phyloP scores from a whole-genome alignment of 495 filamentous ascomycete species.

The Pyrenula massariospora region DNA sequence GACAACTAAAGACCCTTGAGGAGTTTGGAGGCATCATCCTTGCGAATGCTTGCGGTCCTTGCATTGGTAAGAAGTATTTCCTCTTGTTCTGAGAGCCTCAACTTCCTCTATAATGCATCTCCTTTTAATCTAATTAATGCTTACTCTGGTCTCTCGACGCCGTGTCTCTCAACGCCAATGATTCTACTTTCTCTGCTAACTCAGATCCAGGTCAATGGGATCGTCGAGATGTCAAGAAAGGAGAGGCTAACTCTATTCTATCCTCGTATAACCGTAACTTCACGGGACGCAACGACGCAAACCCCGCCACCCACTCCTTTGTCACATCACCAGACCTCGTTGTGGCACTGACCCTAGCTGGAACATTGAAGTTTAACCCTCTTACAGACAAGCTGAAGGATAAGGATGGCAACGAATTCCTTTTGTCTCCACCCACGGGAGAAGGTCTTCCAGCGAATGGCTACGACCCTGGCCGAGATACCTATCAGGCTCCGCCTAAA shows the following conservation, averaged over 20 bases:
- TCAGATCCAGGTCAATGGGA: constrained; percentile 77
- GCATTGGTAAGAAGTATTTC: constrained; percentile 30
- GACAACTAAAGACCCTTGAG: constrained; percentile 91
- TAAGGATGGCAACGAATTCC: constrained; percentile 95
- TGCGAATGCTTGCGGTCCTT: constrained; percentile 88
- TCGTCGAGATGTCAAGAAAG: constrained; percentile 89
- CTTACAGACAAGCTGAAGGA: constrained; percentile 88
- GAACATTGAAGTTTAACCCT: constrained; percentile 92
- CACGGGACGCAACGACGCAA: constrained; percentile 97
- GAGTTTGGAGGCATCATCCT: constrained; percentile 95
- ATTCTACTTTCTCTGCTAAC: constrained; percentile 12
- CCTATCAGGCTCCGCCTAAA: constrained; percentile 89
- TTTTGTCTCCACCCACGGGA: constrained; percentile 67
- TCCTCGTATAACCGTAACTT: constrained; percentile 99
- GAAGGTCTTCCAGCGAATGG: constrained; percentile 69
- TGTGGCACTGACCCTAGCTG: constrained; percentile 73
- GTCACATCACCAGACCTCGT: constrained; percentile 97
- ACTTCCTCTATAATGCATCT: neutral
- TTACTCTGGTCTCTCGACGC: constrained; percentile 3
- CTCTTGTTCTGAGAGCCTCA: neutral
- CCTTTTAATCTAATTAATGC: neutral
- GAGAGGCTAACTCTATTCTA: constrained; percentile 89
- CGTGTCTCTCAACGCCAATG: neutral
- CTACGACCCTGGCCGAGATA: constrained; percentile 89
- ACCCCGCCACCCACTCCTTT: constrained; percentile 97